These are phyloP conservation scores for Phytomonas serpens DNA, from an alignment of 208 protist species.

Conservation along the genomic window DNA sequence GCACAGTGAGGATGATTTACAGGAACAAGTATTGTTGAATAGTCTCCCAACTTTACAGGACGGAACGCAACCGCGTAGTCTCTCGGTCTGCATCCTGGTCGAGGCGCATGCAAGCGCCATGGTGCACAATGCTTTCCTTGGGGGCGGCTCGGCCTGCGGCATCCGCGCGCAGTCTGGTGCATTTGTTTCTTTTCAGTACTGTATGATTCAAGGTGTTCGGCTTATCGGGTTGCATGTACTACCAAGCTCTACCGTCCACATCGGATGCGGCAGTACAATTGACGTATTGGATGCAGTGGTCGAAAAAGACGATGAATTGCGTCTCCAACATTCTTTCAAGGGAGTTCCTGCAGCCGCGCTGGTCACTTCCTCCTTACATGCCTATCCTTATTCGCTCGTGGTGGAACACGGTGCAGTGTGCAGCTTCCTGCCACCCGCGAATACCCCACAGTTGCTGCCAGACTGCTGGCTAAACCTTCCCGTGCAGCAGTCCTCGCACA, in stretches of 20 bases:
- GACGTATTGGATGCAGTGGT: neutral
- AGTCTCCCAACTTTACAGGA: neutral
- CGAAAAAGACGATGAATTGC: neutral
- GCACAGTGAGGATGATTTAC: neutral
- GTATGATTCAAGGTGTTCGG: neutral
- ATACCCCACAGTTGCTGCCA: neutral
- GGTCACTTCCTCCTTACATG: neutral
- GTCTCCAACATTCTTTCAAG: neutral
- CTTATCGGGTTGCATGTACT: neutral
- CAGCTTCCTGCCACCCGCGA: neutral
- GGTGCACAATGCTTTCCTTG: neutral
- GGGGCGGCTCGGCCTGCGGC: neutral
- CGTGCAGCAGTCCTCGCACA: neutral
- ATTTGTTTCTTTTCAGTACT: neutral
- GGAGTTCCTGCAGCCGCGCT: neutral
- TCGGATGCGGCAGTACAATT: neutral
- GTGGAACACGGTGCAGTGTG: neutral
- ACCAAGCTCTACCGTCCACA: neutral
- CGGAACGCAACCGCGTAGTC: neutral
- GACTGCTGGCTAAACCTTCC: neutral
- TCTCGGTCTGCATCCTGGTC: neutral
- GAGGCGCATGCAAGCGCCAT: neutral
- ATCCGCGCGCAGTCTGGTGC: neutral
- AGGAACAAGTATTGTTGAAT: neutral
- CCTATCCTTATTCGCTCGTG: neutral